phyloP scores from a whole-genome alignment of 169 alveolate species.

The Eimeria praecox region DNA sequence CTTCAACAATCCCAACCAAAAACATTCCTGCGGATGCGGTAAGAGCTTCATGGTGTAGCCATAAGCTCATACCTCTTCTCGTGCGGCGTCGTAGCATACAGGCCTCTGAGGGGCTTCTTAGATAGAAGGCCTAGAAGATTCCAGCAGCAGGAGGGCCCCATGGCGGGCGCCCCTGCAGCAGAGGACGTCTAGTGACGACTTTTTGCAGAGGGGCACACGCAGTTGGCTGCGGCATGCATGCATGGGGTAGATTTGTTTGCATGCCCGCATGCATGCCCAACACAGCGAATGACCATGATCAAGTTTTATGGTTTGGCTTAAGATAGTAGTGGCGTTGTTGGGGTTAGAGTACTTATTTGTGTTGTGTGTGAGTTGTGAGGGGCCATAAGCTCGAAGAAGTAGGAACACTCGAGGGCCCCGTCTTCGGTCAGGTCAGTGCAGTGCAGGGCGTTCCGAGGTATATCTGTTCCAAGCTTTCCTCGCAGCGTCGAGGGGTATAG shows the following conservation, averaged over 20 bases:
- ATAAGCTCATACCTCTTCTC: background rate
- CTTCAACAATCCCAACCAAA: constrained; percentile 80
- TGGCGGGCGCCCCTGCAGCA: background rate
- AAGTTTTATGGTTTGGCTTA: background rate
- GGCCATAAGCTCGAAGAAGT: constrained; percentile 60
- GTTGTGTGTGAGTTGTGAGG: background rate
- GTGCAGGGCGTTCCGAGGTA: constrained; percentile 94
- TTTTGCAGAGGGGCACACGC: background rate
- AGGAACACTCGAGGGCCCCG: constrained; percentile 91
- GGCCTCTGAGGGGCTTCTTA: background rate
- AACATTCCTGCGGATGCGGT: constrained; percentile 82
- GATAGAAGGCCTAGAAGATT: background rate
- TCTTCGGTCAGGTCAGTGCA: constrained; percentile 95
- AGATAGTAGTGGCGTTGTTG: background rate
- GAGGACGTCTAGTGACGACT: background rate
- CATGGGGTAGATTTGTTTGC: background rate
- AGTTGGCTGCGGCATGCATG: background rate
- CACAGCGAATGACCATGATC: background rate
- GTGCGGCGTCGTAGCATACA: background rate
- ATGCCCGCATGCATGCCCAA: background rate
- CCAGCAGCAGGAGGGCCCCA: background rate
- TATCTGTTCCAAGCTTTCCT: constrained; percentile 93
- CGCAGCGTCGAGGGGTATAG: constrained; percentile 93
- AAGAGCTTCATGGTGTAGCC: constrained; percentile 79
- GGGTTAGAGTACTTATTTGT: background rate